Evolutionary conservation across 2,329 filamentous ascomycete species (phyloP).

Genomic region (Neonectria coccinea): DNA sequence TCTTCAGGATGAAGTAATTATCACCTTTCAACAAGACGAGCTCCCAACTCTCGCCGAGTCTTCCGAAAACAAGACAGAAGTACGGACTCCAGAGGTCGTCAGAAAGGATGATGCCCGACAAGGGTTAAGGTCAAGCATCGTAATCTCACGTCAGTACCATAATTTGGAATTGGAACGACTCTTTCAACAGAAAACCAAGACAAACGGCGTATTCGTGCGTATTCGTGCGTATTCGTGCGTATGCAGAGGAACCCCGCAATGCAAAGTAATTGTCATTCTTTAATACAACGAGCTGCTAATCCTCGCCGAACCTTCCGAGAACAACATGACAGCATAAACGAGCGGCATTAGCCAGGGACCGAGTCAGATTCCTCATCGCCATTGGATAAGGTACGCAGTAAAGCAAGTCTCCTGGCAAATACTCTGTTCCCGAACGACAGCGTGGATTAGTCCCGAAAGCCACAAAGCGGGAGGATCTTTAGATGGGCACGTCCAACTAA

Average conservation of each 20-base stretch:
- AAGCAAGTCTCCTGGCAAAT: too few species aligned
- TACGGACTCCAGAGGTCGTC: neutral
- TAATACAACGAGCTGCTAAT: too few species aligned
- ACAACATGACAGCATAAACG: constrained; percentile 1
- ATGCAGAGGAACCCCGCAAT: neutral
- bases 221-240: too few species aligned
- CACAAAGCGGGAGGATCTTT: constrained; percentile 26
- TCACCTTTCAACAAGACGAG: neutral
- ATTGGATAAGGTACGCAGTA: neutral
- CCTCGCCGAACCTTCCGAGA: neutral
- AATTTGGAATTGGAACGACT: too few species aligned
- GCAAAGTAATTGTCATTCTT: neutral
- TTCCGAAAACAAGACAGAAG: neutral
- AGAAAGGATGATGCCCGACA: neutral
- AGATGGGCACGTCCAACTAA: constrained; percentile 13
- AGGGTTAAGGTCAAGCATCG: neutral
- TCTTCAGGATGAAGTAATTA: too few species aligned
- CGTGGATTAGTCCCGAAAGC: constrained; percentile 12
- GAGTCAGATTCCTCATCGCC: neutral
- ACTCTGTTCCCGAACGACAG: neutral
- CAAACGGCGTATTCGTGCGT: too few species aligned
- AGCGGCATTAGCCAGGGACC: neutral
- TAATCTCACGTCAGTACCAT: neutral
- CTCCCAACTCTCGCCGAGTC: neutral
- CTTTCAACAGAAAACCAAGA: too few species aligned